A percentile compares a stretch with the other conserved stretches of the same genome.
phyloP scores from a whole-genome alignment of 495 filamentous ascomycete species.

The Staphylotrichum longicolle region DNA sequence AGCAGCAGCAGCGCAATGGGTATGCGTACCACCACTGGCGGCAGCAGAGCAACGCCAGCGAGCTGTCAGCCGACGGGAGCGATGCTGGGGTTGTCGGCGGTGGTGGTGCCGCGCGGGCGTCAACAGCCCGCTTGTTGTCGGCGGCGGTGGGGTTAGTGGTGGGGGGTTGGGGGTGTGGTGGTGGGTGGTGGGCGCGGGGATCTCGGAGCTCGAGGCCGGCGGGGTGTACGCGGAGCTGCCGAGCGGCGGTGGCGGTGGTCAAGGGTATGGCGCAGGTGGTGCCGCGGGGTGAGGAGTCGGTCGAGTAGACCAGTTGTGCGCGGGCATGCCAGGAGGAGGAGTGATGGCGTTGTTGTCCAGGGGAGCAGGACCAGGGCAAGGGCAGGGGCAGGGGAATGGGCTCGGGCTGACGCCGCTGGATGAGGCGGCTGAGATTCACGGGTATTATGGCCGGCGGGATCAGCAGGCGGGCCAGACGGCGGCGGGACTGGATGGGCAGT shows the following conservation, averaged over 20 bases:
- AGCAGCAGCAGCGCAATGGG: conserved; percentile 12
- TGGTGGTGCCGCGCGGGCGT: conserved; percentile 15
- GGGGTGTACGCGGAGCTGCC: conserved; percentile 9
- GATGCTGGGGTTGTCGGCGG: conserved; percentile 10
- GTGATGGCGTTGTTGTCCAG: conserved; percentile 18
- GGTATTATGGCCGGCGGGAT: conserved; percentile 37
- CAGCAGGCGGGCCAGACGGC: conserved; percentile 35
- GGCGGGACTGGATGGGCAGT: conserved; percentile 21
- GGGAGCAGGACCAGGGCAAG: neutral
- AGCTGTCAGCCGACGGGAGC: conserved; percentile 38
- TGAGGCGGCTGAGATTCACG: conserved; percentile 36
- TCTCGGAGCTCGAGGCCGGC: conserved; percentile 24
- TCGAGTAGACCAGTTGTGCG: conserved; percentile 23
- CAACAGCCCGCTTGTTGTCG: neutral
- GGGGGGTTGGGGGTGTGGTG: no score
- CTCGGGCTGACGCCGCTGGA: conserved; percentile 28
- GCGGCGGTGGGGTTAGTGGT: neutral
- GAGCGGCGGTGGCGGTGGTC: neutral
- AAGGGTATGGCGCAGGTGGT: neutral
- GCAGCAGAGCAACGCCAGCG: conserved; percentile 41
- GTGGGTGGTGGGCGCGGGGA: neutral
- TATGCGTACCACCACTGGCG: conserved; percentile 35
- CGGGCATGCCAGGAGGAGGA: conserved; percentile 19
- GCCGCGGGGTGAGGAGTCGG: conserved; percentile 16
- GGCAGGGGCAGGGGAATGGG: neutral